Conservation (phyloP, 148 eudicot genomes). For the Polygonum aviculare region DNA sequence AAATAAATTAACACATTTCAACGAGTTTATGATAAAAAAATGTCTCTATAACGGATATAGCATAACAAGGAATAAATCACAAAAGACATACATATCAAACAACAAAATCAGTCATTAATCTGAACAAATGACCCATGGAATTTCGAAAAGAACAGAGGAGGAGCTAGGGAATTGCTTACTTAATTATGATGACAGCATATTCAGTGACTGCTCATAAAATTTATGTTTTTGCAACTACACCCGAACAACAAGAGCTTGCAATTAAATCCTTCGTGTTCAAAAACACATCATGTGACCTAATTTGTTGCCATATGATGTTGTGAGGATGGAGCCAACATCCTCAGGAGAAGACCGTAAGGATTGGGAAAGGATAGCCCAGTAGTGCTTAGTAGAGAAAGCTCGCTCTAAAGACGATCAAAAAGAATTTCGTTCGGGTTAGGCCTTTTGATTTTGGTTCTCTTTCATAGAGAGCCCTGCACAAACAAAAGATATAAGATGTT, state of each 20-base stretch:
- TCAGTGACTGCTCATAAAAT: not conserved
- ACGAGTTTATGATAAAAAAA: too few species aligned
- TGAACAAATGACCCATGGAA: not conserved
- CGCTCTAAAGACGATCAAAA: constrained; percentile 58
- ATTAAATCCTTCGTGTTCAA: not conserved
- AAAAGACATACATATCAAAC: not conserved
- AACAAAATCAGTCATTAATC: not conserved
- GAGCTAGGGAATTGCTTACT: not conserved
- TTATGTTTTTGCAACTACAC: not conserved
- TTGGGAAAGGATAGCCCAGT: constrained; percentile 85
- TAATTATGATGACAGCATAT: not conserved
- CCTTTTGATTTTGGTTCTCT: constrained; percentile 66
- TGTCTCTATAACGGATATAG: too few species aligned
- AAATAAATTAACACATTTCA: not conserved
- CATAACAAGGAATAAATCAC: not conserved
- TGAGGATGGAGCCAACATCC: constrained; percentile 94
- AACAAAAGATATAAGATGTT: not conserved
- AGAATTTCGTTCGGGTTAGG: constrained; percentile 78
- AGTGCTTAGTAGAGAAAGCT: constrained; percentile 85
- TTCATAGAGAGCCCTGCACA: constrained; percentile 91
- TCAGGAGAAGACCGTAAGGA: constrained; percentile 95
- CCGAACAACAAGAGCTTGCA: not conserved
- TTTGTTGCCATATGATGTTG: constrained; percentile 89
- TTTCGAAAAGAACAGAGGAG: not conserved
- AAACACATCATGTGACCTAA: constrained; percentile 39